Evolutionary conservation across 164 flowering plant species (phyloP).

Genomic region (Nymphaea thermarum): DNA sequence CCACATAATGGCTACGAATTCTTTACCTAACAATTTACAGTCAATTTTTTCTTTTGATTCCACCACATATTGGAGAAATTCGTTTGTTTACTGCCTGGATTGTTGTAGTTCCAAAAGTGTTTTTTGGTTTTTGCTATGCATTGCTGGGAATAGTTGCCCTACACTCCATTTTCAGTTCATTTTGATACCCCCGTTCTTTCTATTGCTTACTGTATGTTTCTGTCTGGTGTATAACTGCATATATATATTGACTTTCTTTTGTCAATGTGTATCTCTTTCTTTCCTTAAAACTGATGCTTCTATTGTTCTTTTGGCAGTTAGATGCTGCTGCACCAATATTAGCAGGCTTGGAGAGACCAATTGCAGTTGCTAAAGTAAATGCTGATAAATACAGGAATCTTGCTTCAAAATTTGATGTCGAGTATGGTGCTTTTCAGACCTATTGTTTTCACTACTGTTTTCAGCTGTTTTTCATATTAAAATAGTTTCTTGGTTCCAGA

Average conservation of each 20-base stretch:
- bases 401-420: slow-evolving; percentile 57
- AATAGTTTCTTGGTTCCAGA: neutral
- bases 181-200: slow-evolving; percentile 1
- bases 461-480: neutral
- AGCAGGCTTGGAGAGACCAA: slow-evolving; percentile 53
- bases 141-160: too few species aligned
- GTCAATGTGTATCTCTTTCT: too few species aligned
- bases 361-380: slow-evolving; percentile 78
- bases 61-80: too few species aligned
- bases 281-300: neutral
- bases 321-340: slow-evolving; percentile 88
- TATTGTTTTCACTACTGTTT: neutral
- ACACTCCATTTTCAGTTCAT: too few species aligned
- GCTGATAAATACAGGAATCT: slow-evolving; percentile 75
- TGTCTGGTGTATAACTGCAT: too few species aligned
- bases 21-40: too few species aligned
- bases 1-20: too few species aligned
- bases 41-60: too few species aligned
- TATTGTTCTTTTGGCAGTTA: slow-evolving; percentile 35
- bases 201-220: too few species aligned
- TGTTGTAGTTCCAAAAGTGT: too few species aligned
- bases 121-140: too few species aligned
- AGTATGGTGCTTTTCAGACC: slow-evolving; percentile 35
- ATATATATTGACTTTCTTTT: neutral
- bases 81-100: too few species aligned